Evolutionary conservation across 1,284 basidiomycete species (phyloP), one percentile per base, ranked within the genome.

Genomic region (Earliella scabrosa): DNA sequence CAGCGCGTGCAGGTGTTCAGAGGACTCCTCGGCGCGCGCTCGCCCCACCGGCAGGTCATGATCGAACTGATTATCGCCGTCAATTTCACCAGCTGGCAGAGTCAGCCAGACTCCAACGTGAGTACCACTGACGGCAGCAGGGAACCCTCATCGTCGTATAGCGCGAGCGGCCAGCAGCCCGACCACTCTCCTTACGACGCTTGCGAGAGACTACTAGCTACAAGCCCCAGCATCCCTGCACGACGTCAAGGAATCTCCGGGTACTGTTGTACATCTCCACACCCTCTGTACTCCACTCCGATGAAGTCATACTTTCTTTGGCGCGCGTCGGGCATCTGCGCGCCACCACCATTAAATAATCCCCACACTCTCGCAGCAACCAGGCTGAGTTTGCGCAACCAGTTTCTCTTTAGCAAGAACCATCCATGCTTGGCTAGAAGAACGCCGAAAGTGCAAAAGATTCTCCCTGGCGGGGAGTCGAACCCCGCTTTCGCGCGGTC

Each of bases 381-480:
- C 29, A 31, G 29, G 29, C 7, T 46, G 31, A 46, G 10, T 29
- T 20, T 23, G 18, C n/a, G 18, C 44, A 31, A 31, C 29, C 29
- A n/a, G n/a, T n/a, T n/a, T n/a, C 31, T 21, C 10, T 39, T 6
- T 11, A 38, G 36, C 13, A 40, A 45, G 31, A 32, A 26, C 40
- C 18, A 16, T n/a, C 7, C 26, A 41, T n/a, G 26, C 24, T 40
- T 24, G 35, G 20, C 3, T 29, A 27, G 5, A n/a, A n/a, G n/a
- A n/a, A n/a, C n/a, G n/a, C n/a, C n/a, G n/a, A n/a, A n/a, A n/a
- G n/a, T n/a, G n/a, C n/a, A n/a, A n/a, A n/a, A n/a, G n/a, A n/a
- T n/a, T 10, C 72, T 74, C 73, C 69, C 69, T 72, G 72, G 68
- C 74, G 71, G 73, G 73, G 73, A 75, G 70, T 75, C 73, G 74